These are phyloP conservation scores for Candida verbasci DNA, from an alignment of 805 yeast genomes.

Conservation along the genomic window DNA sequence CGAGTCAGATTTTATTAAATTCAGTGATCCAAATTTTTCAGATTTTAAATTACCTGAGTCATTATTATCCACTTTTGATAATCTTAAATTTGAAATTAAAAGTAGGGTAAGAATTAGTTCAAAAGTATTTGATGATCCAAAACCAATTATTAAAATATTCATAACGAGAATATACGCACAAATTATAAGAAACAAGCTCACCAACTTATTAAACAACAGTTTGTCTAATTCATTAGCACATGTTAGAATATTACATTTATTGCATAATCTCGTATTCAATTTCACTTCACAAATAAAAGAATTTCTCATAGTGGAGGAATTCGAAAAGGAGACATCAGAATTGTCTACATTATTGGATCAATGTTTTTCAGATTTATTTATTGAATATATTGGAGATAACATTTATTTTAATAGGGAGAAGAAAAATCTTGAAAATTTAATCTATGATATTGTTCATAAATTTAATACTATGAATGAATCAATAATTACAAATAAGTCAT, in stretches of 20 bases:
- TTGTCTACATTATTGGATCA: constrained; percentile 58
- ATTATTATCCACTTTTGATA: constrained; percentile 50
- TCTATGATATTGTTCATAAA: constrained; percentile 40
- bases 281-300: constrained; percentile 64
- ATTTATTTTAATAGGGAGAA: constrained; percentile 70
- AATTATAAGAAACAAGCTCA: constrained; percentile 54
- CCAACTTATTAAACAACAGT: constrained; percentile 57
- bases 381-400: constrained; percentile 61
- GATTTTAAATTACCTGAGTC: constrained; percentile 47
- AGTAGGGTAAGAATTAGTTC: constrained; percentile 71
- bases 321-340: constrained; percentile 45
- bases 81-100: constrained; percentile 51
- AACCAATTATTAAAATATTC: constrained; percentile 64
- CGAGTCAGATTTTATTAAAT: constrained; percentile 51
- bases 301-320: constrained; percentile 45
- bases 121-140: constrained; percentile 69
- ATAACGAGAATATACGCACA: constrained; percentile 75
- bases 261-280: constrained; percentile 55
- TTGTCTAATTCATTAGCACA: constrained; percentile 66
- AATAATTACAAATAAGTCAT: constrained; percentile 31
- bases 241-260: constrained; percentile 66
- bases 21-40: constrained; percentile 56
- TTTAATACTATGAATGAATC: constrained; percentile 38
- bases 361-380: constrained; percentile 66
- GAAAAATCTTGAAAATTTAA: constrained; percentile 55